Evolutionary conservation across 768 basidiomycete species (phyloP).

Genomic region (Russula emetica): DNA sequence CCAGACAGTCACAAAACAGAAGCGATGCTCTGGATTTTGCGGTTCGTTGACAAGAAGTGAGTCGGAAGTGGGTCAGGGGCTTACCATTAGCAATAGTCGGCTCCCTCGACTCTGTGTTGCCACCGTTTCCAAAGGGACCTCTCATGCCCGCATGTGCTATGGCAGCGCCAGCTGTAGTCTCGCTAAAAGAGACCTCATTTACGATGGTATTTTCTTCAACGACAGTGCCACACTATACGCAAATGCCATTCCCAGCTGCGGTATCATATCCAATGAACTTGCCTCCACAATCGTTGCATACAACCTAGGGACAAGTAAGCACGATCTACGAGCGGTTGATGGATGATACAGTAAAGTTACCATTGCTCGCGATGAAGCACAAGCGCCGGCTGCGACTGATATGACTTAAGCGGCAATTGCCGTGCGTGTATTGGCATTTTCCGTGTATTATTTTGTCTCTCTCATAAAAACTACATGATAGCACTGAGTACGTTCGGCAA

Average conservation of each 20-base stretch:
- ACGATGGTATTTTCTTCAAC: conserved; percentile 93
- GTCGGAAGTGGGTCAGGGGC: conserved; percentile 28
- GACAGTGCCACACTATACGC: conserved; percentile 82
- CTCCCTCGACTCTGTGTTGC: conserved; percentile 77
- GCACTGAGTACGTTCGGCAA: no score
- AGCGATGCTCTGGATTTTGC: conserved; percentile 80
- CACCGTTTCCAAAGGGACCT: conserved; percentile 76
- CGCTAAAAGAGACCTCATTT: conserved; percentile 92
- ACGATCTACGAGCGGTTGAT: background rate
- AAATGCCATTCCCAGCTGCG: conserved; percentile 81
- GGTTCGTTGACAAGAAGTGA: conserved; percentile 52
- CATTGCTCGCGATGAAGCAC: background rate
- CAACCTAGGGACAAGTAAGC: conserved; percentile 36
- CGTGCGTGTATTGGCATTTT: background rate
- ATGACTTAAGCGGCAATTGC: conserved; percentile 7
- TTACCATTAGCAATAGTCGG: conserved; percentile 87
- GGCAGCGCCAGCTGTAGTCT: conserved; percentile 85
- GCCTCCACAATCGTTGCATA: conserved; percentile 75
- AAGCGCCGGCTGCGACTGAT: no score
- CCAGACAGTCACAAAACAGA: conserved; percentile 75
- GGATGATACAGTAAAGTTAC: background rate
- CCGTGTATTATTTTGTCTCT: background rate
- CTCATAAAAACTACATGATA: background rate
- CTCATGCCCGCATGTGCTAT: conserved; percentile 78
- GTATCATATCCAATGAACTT: conserved; percentile 82